Evolutionary conservation across 805 yeast genomes (phyloP).

Genomic region (Jamesozyma jinghongensis): DNA sequence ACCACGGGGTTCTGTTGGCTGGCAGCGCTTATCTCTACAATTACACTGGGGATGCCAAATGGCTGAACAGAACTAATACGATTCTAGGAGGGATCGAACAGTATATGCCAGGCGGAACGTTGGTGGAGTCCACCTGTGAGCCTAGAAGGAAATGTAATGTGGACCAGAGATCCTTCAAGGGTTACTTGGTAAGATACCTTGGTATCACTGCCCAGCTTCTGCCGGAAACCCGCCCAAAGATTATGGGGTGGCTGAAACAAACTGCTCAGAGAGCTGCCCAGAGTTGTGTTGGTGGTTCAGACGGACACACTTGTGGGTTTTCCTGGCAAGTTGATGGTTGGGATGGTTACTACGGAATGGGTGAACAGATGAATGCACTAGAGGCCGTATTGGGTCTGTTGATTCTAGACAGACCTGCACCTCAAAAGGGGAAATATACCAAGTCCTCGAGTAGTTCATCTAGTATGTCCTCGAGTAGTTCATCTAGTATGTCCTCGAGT

Average conservation of each 20-base stretch:
- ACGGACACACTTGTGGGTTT: conserved; percentile 79
- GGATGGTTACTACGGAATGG: conserved; percentile 72
- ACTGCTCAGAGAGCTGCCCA: conserved; percentile 66
- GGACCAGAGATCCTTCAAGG: conserved; percentile 85
- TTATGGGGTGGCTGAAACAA: conserved; percentile 30
- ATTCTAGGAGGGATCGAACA: conserved; percentile 46
- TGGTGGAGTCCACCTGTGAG: conserved; percentile 70
- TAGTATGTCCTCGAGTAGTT: conserved; percentile 39
- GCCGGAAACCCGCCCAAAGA: conserved; percentile 36
- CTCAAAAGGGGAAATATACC: too few species aligned
- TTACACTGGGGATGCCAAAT: conserved; percentile 51
- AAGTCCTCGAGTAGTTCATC: conserved; percentile 60
- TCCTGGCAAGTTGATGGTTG: conserved; percentile 58
- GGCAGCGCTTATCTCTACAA: conserved; percentile 79
- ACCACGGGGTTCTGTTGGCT: conserved; percentile 66
- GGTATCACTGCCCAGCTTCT: conserved; percentile 63
- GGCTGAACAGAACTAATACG: conserved; percentile 53
- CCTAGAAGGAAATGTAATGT: conserved; percentile 51
- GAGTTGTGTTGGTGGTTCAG: conserved; percentile 79
- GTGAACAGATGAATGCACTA: conserved; percentile 81
- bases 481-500: conserved; percentile 25
- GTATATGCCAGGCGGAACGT: conserved; percentile 39
- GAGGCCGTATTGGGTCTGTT: conserved; percentile 44
- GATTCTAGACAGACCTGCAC: conserved; percentile 36
- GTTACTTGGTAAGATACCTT: conserved; percentile 61